Evolutionary conservation across 78 protist genomes (phyloP), one percentile per base, ranked within the genome.

Genomic region (Protostelium mycophagum): DNA sequence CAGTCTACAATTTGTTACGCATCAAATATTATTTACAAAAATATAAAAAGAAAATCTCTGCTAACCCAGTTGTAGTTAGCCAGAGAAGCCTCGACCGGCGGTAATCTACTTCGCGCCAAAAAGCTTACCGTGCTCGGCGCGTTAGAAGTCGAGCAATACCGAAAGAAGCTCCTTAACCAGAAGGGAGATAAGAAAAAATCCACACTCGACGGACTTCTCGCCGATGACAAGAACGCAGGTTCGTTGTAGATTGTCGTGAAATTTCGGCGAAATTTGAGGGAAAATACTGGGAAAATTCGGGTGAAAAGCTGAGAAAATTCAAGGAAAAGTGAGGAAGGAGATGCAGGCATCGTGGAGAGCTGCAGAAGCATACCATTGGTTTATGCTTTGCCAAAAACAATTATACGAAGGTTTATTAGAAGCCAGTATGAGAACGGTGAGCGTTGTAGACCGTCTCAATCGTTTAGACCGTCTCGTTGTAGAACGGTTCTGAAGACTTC

Each of bases 301-400:
- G 84, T 37, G 38, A 34, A 0, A 38, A 36, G 5, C 28, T 0
- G 88, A 28, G 87, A 35, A 16, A 51, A 51, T 5, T 5, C 73
- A 16, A 51, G 73, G 73, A 51, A 51, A 51, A 51, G 73, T 51
- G 5, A 51, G 73, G 16, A 51, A 51, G 16, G 73, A 51, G 73
- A 51, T 86, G 88, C 37, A 86, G 35, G 37, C 0, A 1, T 85
- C 93, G 84, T 96, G 97, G 97, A 35, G 73, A 1, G 96, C 94
- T 9, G 97, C 96, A 0, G 96, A 96, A 89, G 97, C 96, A 34
- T 90, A 63, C 51, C 97, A 96, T 86, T 96, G 90, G 89, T 84
- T 87, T 34, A 35, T 93, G 34, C 90, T 96, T 28, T 89, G 92
- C 0, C 96, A 93, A 83, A 35, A 38, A 29, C 95, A 96, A 88